A percentile compares a stretch with the other conserved stretches of the same genome.
Evolutionary conservation across 2,329 filamentous ascomycete species (phyloP).

Genomic region (Atkinsonella hypoxylon): DNA sequence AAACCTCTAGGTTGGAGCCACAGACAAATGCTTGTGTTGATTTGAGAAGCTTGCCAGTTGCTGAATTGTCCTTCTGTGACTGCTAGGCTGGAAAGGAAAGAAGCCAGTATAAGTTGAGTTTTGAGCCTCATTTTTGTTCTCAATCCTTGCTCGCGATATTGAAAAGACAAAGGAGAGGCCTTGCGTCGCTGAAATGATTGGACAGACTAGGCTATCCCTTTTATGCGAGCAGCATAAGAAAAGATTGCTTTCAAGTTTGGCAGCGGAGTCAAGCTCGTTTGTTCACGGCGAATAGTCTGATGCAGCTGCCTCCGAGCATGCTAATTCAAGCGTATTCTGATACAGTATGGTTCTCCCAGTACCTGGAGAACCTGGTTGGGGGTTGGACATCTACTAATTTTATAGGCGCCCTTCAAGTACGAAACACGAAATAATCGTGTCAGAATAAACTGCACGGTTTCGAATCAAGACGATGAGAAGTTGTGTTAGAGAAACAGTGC

Average conservation of each 20-base stretch:
- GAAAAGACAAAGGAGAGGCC: background rate
- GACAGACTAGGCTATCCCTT: background rate
- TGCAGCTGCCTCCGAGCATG: background rate
- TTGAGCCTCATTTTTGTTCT: constrained; percentile 11
- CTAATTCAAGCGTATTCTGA: background rate
- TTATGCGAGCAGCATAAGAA: background rate
- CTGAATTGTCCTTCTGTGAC: constrained; percentile 26
- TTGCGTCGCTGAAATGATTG: background rate
- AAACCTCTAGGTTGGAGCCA: constrained; percentile 39
- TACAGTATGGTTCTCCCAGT: background rate
- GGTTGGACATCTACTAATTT: background rate
- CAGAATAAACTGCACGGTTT: background rate
- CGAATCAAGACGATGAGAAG: background rate
- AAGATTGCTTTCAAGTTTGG: background rate
- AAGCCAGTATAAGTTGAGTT: constrained; percentile 7
- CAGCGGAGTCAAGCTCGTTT: background rate
- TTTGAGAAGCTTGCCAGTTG: constrained; percentile 37
- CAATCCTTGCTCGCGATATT: background rate
- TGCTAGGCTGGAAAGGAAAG: constrained; percentile 10
- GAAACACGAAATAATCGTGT: background rate
- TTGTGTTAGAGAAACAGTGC: background rate
- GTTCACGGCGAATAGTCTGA: background rate
- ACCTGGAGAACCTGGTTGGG: background rate
- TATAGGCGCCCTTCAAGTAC: background rate
- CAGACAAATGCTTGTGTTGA: constrained; percentile 46